Base-by-base conservation (phyloP, 1,284 basidiomycete genomes). In the Malassezia psittaci region DNA sequence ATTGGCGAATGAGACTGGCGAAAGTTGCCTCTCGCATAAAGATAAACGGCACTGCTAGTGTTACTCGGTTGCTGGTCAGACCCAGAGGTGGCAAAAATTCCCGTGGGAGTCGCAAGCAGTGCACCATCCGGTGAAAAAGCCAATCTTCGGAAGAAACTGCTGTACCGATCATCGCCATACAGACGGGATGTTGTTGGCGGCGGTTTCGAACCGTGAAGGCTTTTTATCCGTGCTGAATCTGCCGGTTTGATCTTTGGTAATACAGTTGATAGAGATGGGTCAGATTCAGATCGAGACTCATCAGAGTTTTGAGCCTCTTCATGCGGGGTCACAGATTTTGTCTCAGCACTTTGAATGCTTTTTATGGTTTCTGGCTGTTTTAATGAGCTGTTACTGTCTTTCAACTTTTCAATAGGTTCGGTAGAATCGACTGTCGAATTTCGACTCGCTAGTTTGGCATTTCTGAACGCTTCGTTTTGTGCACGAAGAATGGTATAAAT, bases 71-170 rank as follows among this genome's bases (percentile, higher is more conserved):
- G 34, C 5, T 16, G 16, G 10, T 12, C 16, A 12, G 42, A 48
- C 33, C 16, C n/a, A 15, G 69, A 62, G 32, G 51, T 65, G 59
- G 51, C 63, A 39, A 94, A 96, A 69, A 94, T 86, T 0, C 94
- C 93, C 1, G 91, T 91, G 0, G 94, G 93, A 0, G 94, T 96
- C 62, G 96, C 79, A 18, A 99, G 80, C 46, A 98, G 78, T 9
- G 84, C 87, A 0, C 94, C 93, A 72, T 99, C 93, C 1, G 93
- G 88, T 56, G 89, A 91, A 77, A 96, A 98, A 4, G 85, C 85
- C 52, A 98, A 78, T 29, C 93, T 82, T 32, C 94, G 81, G 81
- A 96, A 98, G 79, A 98, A 98, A 64, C 93, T 90, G 3, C 88
- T 91, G 68, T 84, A 90, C 65, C 85, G 88, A 75, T 96, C 91